Percentiles rank a stretch among this genome's conserved stretches.
Conservation (phyloP, 805 yeast species). For the Yamadazyma tumulicola region DNA sequence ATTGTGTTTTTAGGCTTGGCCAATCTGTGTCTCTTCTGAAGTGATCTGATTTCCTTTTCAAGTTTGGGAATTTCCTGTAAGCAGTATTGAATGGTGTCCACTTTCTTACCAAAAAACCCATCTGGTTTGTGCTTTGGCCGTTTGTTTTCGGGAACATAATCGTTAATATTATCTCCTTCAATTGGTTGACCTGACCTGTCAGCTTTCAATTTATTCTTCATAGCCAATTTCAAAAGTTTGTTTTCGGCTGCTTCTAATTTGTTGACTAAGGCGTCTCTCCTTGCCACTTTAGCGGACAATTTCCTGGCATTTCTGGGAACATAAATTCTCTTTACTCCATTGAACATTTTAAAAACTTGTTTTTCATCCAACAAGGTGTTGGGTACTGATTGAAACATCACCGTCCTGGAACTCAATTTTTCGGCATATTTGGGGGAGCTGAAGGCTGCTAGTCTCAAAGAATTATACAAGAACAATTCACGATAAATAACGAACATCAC, state of each 20-base stretch:
- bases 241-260: constrained; percentile 68
- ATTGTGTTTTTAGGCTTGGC: constrained; percentile 71
- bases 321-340: constrained; percentile 80
- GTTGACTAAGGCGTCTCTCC: constrained; percentile 57
- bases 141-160: constrained; percentile 62
- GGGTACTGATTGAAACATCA: constrained; percentile 82
- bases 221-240: constrained; percentile 54
- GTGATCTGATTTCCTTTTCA: constrained; percentile 51
- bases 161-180: constrained; percentile 45
- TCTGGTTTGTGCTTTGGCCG: constrained; percentile 56
- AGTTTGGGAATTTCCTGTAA: constrained; percentile 54
- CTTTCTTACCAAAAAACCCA: constrained; percentile 48
- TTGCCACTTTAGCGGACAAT: constrained; percentile 52
- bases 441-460: constrained; percentile 71
- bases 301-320: constrained; percentile 63
- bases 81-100: constrained; percentile 59
- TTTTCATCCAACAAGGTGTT: constrained; percentile 65
- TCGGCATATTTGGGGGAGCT: constrained; percentile 79
- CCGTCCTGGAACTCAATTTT: constrained; percentile 73
- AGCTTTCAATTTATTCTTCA: constrained; percentile 59
- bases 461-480: constrained; percentile 74
- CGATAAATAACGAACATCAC: constrained; percentile 74
- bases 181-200: constrained; percentile 59
- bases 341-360: constrained; percentile 70
- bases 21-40: constrained; percentile 50